Evolutionary conservation across 345 rosid species (phyloP), one percentile per base, ranked within the genome.

Genomic region (Eucalyptus curtisii): DNA sequence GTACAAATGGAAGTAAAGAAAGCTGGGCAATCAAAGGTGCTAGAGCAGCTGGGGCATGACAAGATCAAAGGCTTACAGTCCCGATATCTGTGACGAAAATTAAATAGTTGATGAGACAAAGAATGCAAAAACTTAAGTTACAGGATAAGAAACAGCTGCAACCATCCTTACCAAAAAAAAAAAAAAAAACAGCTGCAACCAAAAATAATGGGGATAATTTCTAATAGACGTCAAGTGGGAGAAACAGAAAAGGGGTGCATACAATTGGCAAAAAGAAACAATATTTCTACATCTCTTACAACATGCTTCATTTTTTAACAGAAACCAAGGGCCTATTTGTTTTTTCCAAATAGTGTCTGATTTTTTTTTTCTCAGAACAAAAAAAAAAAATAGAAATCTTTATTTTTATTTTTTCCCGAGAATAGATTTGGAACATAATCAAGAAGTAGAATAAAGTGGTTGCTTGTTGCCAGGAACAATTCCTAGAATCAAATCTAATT

Each of bases 31-130:
- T 93, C 92, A 92, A 97, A 94, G 87, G 94, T 90, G 89, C 92
- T 89, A 89, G 96, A 95, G 93, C 99, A 98, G 93, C 96, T 94
- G 85, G 99, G 97, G 91, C 99, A 98, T 64, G 97, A 91, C 92
- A 98, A 92, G 80, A 89, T 88, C 92, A 98, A 89, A 33, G 97
- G 99, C 93, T 93, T 96, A 89, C 99, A 98, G 89, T 93, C 91
- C 90, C 89, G 91, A 87, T 94, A 97, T 90, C 99, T 98, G 97
- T 91, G 89, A 88, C 87, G 30, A 80, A 86, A 88, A 68, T 89
- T 86, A 89, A 31, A 5, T 33, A 50, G 55, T 53, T 14, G 31
- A 81, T 88, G 42, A 87, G 81, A 87, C 55, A 71, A 71, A 86
- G 61, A 30, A 33, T 49, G 44, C 45, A 86, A 33, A 86, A 86